phyloP scores from a whole-genome alignment of 306 rosid species.

The Dalbergia oliveri region DNA sequence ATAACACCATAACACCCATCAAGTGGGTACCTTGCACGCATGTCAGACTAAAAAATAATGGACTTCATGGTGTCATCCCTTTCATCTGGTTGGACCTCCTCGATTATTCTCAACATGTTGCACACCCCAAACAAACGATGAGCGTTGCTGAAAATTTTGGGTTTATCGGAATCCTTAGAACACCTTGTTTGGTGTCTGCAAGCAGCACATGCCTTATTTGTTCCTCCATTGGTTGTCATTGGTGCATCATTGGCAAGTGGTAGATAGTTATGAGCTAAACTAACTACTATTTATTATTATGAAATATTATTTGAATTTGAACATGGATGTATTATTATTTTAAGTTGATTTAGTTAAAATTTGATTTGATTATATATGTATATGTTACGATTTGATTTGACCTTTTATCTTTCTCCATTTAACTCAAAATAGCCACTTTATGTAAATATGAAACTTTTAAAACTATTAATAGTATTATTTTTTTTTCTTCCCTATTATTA shows the following conservation, averaged over 20 bases:
- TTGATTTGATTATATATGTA: no score
- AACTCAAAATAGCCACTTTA: no score
- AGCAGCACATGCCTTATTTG: slow-evolving; percentile 73
- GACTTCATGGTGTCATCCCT: slow-evolving; percentile 68
- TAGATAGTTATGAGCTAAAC: no score
- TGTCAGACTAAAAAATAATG: slow-evolving; percentile 61
- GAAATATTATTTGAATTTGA: no score
- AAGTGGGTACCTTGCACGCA: slow-evolving; percentile 53
- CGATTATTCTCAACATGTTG: slow-evolving; percentile 55
- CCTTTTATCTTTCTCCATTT: no score
- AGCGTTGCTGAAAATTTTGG: slow-evolving; percentile 57
- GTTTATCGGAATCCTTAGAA: slow-evolving; percentile 58
- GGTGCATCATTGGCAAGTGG: neutral
- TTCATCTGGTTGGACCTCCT: neutral
- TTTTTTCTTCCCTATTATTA: no score
- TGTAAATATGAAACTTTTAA: no score
- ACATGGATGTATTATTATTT: no score
- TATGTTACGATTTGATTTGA: no score
- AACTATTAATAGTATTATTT: no score
- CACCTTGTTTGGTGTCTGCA: slow-evolving; percentile 76
- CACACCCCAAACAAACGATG: slow-evolving; percentile 72
- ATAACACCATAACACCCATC: slow-evolving; percentile 55
- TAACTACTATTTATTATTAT: no score
- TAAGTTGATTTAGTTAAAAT: no score
- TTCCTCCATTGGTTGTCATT: slow-evolving; percentile 64